Evolutionary conservation across 441 rosid species (phyloP), one percentile per base, ranked within the genome.

Genomic region (Corymbia citriodora): DNA sequence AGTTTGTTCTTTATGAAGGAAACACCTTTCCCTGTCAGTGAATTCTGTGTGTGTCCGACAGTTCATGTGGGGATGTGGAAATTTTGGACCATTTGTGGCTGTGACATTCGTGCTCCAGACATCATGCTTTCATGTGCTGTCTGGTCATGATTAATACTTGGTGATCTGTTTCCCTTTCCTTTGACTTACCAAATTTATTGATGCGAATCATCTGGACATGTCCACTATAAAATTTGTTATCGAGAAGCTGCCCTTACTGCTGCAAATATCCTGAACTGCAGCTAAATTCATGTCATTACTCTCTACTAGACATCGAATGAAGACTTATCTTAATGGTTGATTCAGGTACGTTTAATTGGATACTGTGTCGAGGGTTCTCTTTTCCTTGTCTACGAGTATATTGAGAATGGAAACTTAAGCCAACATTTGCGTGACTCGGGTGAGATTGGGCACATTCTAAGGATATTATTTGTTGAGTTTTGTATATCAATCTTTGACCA

Each of bases 351-450:
- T 12, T 88, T 97, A 92, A 96, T 98, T 82, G 99, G 99, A 89
- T 97, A 96, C 91, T 98, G 99, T 92, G 99, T 97, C 54, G 99
- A 98, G 91, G 98, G 99, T 81, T 97, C 98, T 91, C 99, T 98
- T 68, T 98, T 97, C 93, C 94, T 98, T 29, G 98, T 98, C 10
- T 98, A 98, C 55, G 99, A 97, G 68, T 97, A 40, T 93, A 96
- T 97, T 19, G 99, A 97, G 91, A 98, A 97, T 90, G 99, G 99
- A 68, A 97, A 97, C 94, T 95, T 98, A 91, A 96, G 99, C 90
- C 95, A 97, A 88, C 99, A 97, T 93, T 94, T 98, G 94, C 99
- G 94, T 63, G 96, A 98, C 49, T 86, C 97, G 91, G 97, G 99
- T 97, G 93, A 93, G 93, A 49, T 55, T 87, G 40, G 53, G 87